These are phyloP conservation scores for Thalassiosira livingstoniorum DNA, from an alignment of 352 stramenopile species.

Conservation along the genomic window DNA sequence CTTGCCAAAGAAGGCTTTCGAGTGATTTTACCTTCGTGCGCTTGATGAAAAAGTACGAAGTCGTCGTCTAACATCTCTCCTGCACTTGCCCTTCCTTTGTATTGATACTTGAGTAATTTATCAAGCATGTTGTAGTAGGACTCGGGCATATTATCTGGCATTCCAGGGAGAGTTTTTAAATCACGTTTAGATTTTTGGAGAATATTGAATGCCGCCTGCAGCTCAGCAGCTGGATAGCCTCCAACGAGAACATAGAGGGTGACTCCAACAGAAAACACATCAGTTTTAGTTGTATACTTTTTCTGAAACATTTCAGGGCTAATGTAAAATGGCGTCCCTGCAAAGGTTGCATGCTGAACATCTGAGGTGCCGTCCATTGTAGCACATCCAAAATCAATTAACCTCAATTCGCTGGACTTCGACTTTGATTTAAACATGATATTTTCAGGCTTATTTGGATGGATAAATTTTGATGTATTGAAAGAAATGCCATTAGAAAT, in stretches of 20 bases:
- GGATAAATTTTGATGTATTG: no score
- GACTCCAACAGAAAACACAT: slow-evolving; percentile 78
- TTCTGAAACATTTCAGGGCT: slow-evolving; percentile 83
- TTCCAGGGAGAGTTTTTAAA: slow-evolving; percentile 24
- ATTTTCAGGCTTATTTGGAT: slow-evolving; percentile 57
- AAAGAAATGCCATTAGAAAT: no score
- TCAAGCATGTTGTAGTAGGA: slow-evolving; percentile 50
- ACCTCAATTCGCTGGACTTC: slow-evolving; percentile 59
- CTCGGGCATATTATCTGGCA: slow-evolving; percentile 46
- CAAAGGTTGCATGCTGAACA: slow-evolving; percentile 73
- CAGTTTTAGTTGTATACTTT: slow-evolving; percentile 74
- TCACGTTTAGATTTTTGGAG: slow-evolving; percentile 54
- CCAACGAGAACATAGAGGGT: slow-evolving; percentile 81
- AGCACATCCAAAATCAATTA: slow-evolving; percentile 84
- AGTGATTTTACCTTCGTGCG: not conserved
- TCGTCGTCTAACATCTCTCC: slow-evolving; percentile 31
- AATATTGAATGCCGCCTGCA: slow-evolving; percentile 82
- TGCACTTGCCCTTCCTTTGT: slow-evolving; percentile 29
- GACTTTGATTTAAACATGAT: slow-evolving; percentile 74
- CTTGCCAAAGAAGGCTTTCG: not conserved
- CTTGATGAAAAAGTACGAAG: slow-evolving; percentile 40
- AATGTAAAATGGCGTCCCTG: slow-evolving; percentile 82
- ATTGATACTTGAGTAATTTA: slow-evolving; percentile 26
- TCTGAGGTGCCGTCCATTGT: slow-evolving; percentile 45
- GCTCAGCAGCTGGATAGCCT: slow-evolving; percentile 73